Percentiles rank a stretch among this genome's conserved stretches.
These are phyloP conservation scores for Botrytis porri DNA, from an alignment of 2,329 filamentous ascomycete genomes.

Conservation along the genomic window DNA sequence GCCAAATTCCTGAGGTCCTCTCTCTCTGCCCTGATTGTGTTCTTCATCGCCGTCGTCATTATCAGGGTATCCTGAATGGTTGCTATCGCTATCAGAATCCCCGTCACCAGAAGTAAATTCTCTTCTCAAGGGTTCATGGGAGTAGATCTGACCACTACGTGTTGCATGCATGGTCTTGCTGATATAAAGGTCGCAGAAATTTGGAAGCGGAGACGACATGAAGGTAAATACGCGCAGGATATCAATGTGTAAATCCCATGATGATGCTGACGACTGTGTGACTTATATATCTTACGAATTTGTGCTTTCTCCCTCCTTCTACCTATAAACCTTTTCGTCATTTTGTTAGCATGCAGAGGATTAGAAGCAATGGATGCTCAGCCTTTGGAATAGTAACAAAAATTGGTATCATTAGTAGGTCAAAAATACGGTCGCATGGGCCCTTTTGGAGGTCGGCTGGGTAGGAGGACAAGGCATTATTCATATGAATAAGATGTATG, in stretches of 20 bases:
- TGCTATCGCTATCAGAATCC: slow-evolving; percentile 18
- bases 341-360: slow-evolving; percentile 26
- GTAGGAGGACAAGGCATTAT: slow-evolving; percentile 20
- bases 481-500: slow-evolving; percentile 17
- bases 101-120: slow-evolving; percentile 26
- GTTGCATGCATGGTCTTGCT: slow-evolving; percentile 33
- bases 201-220: slow-evolving; percentile 36
- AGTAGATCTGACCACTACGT: slow-evolving; percentile 22
- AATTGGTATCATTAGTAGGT: slow-evolving; percentile 24
- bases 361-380: slow-evolving; percentile 29
- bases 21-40: slow-evolving; percentile 1
- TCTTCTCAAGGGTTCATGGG: slow-evolving; percentile 24
- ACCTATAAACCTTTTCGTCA: slow-evolving; percentile 25
- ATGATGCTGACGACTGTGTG: slow-evolving; percentile 28
- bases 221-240: slow-evolving; percentile 22
- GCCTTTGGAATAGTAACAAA: slow-evolving; percentile 28
- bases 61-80: neutral
- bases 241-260: slow-evolving; percentile 26
- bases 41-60: slow-evolving; percentile 14
- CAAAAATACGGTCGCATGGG: slow-evolving; percentile 25
- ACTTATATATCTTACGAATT: slow-evolving; percentile 30
- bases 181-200: slow-evolving; percentile 36
- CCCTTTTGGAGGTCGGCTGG: slow-evolving; percentile 30
- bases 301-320: slow-evolving; percentile 25
- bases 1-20: slow-evolving; percentile 12